Evolutionary conservation across 768 basidiomycete species (phyloP).

Genomic region (Leccinum disarticulatum): DNA sequence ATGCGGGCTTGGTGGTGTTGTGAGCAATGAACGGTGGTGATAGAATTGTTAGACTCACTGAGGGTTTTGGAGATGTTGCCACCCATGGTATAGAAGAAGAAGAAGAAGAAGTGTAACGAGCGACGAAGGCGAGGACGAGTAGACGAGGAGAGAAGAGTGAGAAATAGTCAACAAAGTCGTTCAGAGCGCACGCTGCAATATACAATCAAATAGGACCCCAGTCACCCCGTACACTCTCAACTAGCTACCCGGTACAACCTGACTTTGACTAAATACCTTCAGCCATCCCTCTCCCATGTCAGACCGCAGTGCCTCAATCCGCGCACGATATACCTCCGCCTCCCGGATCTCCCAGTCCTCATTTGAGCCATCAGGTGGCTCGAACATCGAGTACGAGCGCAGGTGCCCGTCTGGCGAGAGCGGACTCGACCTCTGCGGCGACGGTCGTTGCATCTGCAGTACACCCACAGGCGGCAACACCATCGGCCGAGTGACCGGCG

Average conservation of each 20-base stretch:
- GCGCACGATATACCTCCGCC: slow-evolving; percentile 71
- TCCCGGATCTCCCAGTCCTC: slow-evolving; percentile 40
- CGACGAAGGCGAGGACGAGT: slow-evolving; percentile 44
- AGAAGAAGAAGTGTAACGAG: slow-evolving; percentile 53
- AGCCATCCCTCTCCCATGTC: slow-evolving; percentile 93
- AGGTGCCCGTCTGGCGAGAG: slow-evolving; percentile 16
- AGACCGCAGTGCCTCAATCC: slow-evolving; percentile 77
- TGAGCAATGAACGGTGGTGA: neutral
- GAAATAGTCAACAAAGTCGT: slow-evolving; percentile 18
- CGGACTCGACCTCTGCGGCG: slow-evolving; percentile 21
- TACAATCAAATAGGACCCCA: slow-evolving; percentile 28
- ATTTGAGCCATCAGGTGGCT: slow-evolving; percentile 38
- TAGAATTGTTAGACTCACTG: slow-evolving; percentile 41
- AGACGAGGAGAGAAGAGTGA: slow-evolving; percentile 12
- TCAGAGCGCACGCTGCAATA: slow-evolving; percentile 1
- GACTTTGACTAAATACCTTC: slow-evolving; percentile 77
- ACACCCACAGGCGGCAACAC: slow-evolving; percentile 1
- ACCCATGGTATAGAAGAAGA: slow-evolving; percentile 55
- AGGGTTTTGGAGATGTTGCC: slow-evolving; percentile 85
- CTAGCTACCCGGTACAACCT: slow-evolving; percentile 13
- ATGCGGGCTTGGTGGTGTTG: slow-evolving; percentile 65
- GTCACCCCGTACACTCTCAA: slow-evolving; percentile 24
- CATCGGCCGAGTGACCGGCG: slow-evolving; percentile 9
- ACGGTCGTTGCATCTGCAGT: slow-evolving; percentile 10
- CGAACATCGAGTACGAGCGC: slow-evolving; percentile 47